Evolutionary conservation across 1,284 basidiomycete genomes (phyloP).

Genomic region (Pisolithus thermaeus): DNA sequence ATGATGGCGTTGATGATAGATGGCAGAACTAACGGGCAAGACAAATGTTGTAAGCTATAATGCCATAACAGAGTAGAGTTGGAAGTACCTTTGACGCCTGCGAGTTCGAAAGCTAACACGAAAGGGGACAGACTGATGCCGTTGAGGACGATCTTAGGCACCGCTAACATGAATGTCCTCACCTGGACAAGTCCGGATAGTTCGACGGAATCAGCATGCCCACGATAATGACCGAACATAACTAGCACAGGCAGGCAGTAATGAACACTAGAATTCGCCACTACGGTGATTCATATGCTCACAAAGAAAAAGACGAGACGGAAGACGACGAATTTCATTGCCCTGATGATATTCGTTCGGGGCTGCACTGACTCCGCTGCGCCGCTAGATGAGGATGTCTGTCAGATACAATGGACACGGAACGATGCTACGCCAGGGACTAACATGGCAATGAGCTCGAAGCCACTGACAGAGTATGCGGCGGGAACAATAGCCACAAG

Average conservation of each 20-base stretch:
- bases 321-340: slow-evolving; percentile 77
- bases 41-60: not conserved
- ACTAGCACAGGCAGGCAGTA: slow-evolving; percentile 32
- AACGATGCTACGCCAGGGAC: slow-evolving; percentile 21
- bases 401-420: not conserved
- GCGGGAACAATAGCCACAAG: slow-evolving; percentile 69
- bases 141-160: slow-evolving; percentile 32
- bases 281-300: slow-evolving; percentile 6
- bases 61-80: not conserved
- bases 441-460: slow-evolving; percentile 77
- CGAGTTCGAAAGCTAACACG: slow-evolving; percentile 76
- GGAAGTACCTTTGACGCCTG: slow-evolving; percentile 59
- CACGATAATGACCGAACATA: slow-evolving; percentile 68
- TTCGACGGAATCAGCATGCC: slow-evolving; percentile 78
- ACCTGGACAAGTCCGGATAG: slow-evolving; percentile 51
- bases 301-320: slow-evolving; percentile 80
- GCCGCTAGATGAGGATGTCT: slow-evolving; percentile 35
- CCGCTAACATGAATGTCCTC: slow-evolving; percentile 15
- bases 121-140: slow-evolving; percentile 67
- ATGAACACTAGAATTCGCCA: not conserved
- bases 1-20: slow-evolving; percentile 65
- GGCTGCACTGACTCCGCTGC: slow-evolving; percentile 75
- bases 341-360: slow-evolving; percentile 72
- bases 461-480: slow-evolving; percentile 79
- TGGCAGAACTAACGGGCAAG: slow-evolving; percentile 44